phyloP scores from a whole-genome alignment of 139 green algal genomes.

The Volvox africanus region DNA sequence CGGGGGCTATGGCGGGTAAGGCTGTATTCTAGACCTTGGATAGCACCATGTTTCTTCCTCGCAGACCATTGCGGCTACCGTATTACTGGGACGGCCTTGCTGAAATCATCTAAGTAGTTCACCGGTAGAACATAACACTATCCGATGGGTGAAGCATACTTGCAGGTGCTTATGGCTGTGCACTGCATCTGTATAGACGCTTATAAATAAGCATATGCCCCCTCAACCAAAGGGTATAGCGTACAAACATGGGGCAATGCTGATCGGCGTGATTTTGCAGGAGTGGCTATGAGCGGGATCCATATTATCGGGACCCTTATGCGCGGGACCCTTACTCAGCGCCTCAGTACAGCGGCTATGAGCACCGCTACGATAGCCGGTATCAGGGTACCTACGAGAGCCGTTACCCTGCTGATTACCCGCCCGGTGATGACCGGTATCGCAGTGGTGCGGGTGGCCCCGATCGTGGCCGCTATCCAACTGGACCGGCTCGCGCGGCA shows the following conservation, averaged over 20 bases:
- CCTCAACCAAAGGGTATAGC: no score
- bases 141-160: no score
- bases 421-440: slow-evolving; percentile 18
- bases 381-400: slow-evolving; percentile 27
- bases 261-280: neutral
- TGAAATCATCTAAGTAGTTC: no score
- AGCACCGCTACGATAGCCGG: slow-evolving; percentile 5
- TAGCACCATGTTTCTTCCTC: no score
- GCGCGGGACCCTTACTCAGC: slow-evolving; percentile 37
- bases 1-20: slow-evolving; percentile 20
- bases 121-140: no score
- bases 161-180: no score
- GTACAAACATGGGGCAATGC: no score
- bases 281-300: slow-evolving; percentile 41
- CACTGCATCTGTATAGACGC: no score
- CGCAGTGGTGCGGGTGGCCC: slow-evolving; percentile 29
- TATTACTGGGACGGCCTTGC: no score
- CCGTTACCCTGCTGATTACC: slow-evolving; percentile 40
- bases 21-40: neutral
- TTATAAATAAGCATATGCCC: no score
- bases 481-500: neutral
- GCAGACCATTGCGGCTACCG: no score
- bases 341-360: neutral
- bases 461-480: slow-evolving; percentile 34
- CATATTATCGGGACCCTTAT: slow-evolving; percentile 49